Evolutionary conservation across 2,329 filamentous ascomycete species (phyloP).

Genomic region (Fusarium pseudonygamai): DNA sequence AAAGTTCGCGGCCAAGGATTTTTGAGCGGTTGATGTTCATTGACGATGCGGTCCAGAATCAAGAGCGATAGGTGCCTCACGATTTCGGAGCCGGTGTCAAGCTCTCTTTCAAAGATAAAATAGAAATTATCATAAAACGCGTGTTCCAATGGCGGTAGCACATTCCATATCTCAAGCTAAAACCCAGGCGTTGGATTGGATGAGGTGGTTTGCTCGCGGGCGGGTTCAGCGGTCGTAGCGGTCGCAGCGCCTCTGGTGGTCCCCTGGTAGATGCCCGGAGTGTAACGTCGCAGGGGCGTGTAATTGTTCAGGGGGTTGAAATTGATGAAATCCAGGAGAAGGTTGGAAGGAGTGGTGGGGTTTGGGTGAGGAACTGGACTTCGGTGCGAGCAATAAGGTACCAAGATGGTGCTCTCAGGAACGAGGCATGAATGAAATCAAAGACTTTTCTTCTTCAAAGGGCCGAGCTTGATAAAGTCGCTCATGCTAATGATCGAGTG

Average conservation of each 20-base stretch:
- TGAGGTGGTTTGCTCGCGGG: constrained; percentile 40
- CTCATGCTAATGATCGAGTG: background rate
- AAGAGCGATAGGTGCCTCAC: background rate
- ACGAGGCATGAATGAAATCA: constrained; percentile 28
- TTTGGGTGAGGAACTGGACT: background rate
- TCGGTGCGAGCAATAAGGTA: background rate
- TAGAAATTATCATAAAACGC: constrained; percentile 24
- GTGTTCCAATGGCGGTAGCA: constrained; percentile 39
- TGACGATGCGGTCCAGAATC: background rate
- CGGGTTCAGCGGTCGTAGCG: constrained; percentile 38
- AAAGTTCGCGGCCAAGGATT: background rate
- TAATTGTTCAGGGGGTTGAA: constrained; percentile 13
- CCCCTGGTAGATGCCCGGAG: constrained; percentile 12
- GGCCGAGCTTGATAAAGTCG: background rate
- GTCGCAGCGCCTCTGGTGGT: constrained; percentile 34
- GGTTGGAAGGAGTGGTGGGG: constrained; percentile 24
- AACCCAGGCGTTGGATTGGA: constrained; percentile 41
- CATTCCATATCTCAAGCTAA: constrained; percentile 41
- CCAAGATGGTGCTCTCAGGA: constrained; percentile 24
- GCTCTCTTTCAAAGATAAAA: background rate
- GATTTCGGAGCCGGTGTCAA: background rate
- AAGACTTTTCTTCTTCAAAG: constrained; percentile 13
- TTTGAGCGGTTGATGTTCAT: background rate
- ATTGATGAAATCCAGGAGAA: constrained; percentile 26
- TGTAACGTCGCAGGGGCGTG: constrained; percentile 16